phyloP scores from a whole-genome alignment of 108 stramenopile species.

The Epithemia pelagica region DNA sequence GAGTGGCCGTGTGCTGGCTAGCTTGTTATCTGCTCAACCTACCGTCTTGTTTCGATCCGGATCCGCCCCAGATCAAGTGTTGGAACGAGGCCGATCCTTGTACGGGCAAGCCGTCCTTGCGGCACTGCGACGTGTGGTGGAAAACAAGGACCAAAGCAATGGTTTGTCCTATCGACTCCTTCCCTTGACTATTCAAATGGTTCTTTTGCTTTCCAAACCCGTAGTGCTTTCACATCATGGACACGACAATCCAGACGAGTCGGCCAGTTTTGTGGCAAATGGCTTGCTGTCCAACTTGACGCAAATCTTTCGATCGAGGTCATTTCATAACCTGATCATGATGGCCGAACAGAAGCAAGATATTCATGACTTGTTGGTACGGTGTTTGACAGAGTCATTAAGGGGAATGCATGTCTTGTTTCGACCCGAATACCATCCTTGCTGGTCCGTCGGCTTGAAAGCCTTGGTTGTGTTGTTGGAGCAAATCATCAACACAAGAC shows the following conservation, averaged over 20 bases:
- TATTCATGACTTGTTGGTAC: background rate
- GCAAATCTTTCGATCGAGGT: conserved; percentile 19
- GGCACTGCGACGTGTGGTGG: conserved; percentile 33
- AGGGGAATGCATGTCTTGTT: conserved; percentile 16
- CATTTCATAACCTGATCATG: background rate
- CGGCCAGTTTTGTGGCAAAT: conserved; percentile 30
- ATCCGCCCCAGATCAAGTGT: conserved; percentile 17
- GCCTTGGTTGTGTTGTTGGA: conserved; percentile 23
- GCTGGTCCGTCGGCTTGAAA: conserved; percentile 15
- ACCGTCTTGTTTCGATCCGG: conserved; percentile 20
- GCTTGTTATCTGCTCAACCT: conserved; percentile 45
- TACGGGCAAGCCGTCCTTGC: conserved; percentile 49
- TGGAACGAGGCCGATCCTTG: conserved; percentile 20
- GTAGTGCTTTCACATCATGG: conserved; percentile 7
- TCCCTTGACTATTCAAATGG: conserved; percentile 44
- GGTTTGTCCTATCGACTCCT: conserved; percentile 36
- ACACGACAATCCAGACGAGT: conserved; percentile 18
- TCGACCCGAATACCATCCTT: conserved; percentile 8
- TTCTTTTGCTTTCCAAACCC: conserved; percentile 31
- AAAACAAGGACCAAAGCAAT: background rate
- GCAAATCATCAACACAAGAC: conserved; percentile 5
- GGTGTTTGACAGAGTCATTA: conserved; percentile 24
- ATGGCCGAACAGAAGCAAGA: background rate
- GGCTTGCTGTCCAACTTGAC: conserved; percentile 34
- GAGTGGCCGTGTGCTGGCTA: conserved; percentile 41